Base-by-base conservation (phyloP, 345 rosid species). In the Tarenaya hassleriana region DNA sequence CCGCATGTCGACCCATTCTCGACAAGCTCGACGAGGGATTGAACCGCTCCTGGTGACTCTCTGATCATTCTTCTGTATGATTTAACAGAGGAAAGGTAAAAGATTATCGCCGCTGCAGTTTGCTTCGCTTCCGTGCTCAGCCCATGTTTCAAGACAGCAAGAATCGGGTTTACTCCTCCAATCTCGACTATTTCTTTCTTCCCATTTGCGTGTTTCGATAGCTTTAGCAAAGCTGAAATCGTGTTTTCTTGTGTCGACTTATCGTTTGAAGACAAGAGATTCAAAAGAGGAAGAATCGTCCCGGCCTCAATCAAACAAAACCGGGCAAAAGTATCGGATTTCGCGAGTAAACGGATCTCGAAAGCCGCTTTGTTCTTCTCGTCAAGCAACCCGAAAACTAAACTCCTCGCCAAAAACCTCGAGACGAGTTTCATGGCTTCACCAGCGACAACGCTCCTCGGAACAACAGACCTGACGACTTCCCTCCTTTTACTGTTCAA, bases 241-340 rank as follows among this genome's bases (percentile, higher is more conserved):
- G 84, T 67, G 34, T 66, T 79, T 40, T 89, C 95, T 59, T 83
- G 95, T 1, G 61, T 13, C 11, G 19, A 42, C 11, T 51, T 7
- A 12, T 79, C 73, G 9, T 10, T 18, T 0, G 77, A 63, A 20
- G 66, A 60, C 10, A 79, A 34, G 24, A 83, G 76, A 41, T 53
- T 66, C 16, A 85, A 21, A 9, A 89, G 86, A 8, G 85, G 85
- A 16, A 55, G 61, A 27, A 81, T 60, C 1, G 73, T 42, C 8
- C 92, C 95, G 5, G 87, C 77, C 50, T 85, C 80, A 7, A 85
- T 61, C 62, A 88, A 48, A 66, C 85, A 80, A 32, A 72, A 70
- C 58, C 91, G 50, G 16, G 79, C 74, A 44, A 72, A 88, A 21
- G 79, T 73, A 65, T 77, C 70, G 1, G 83, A 68, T 66, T 88